A percentile compares a stretch with the other conserved stretches of the same genome.
These are phyloP conservation scores for Phytophthora pisi DNA, from an alignment of 352 stramenopile species.

Conservation along the genomic window DNA sequence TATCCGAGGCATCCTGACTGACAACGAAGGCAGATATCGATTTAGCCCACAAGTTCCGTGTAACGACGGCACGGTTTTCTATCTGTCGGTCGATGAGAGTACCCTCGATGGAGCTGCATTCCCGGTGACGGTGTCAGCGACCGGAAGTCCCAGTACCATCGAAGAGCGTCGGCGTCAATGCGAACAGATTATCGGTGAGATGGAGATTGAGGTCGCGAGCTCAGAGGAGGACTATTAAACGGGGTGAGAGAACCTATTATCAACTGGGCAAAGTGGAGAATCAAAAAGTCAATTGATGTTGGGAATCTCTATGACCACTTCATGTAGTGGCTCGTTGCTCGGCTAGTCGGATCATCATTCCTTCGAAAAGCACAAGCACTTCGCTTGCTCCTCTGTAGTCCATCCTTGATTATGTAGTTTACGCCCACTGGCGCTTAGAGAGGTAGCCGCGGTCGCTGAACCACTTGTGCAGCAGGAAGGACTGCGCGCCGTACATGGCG, in stretches of 20 bases:
- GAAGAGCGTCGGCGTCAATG: constrained; percentile 29
- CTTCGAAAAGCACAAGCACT: constrained; percentile 11
- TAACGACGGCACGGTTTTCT: constrained; percentile 24
- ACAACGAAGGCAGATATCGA: constrained; percentile 53
- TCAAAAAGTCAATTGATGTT: constrained; percentile 29
- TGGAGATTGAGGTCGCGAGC: constrained; percentile 31
- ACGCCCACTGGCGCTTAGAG: constrained; percentile 76
- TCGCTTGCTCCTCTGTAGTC: constrained; percentile 5
- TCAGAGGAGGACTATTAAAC: constrained; percentile 16
- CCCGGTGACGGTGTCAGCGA: constrained; percentile 32
- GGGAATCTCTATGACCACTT: constrained; percentile 28
- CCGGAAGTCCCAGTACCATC: constrained; percentile 9
- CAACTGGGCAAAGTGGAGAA: background rate
- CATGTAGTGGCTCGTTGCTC: constrained; percentile 18
- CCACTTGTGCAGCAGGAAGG: constrained; percentile 85
- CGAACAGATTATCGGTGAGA: constrained; percentile 42
- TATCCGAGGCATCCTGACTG: constrained; percentile 59
- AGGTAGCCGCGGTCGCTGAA: constrained; percentile 81
- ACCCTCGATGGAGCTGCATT: constrained; percentile 9
- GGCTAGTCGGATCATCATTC: constrained; percentile 13
- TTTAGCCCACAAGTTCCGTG: constrained; percentile 21
- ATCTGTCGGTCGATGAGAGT: constrained; percentile 36
- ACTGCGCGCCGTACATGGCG: constrained; percentile 76
- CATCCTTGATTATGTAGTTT: constrained; percentile 14
- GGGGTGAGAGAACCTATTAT: background rate